phyloP scores from a whole-genome alignment of 148 eudicot species.

The Polygonum maritimum region DNA sequence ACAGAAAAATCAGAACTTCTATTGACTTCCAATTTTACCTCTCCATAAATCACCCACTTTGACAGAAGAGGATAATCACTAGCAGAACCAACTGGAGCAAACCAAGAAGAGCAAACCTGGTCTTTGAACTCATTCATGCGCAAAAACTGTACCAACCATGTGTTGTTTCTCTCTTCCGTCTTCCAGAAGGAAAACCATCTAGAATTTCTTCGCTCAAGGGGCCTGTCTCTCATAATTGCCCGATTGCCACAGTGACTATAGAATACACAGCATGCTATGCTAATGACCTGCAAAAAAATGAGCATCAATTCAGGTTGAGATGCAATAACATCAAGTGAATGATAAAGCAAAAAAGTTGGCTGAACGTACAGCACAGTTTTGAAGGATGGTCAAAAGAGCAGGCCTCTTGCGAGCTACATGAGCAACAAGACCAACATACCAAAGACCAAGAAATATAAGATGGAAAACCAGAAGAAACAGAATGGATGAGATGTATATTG shows the following conservation, averaged over 20 bases:
- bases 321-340: background rate
- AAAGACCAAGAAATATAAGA: slow-evolving; percentile 76
- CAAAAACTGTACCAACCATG: slow-evolving; percentile 80
- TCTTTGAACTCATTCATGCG: slow-evolving; percentile 81
- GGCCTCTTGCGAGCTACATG: slow-evolving; percentile 92
- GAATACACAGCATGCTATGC: slow-evolving; percentile 94
- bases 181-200: slow-evolving; percentile 76
- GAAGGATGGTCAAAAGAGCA: slow-evolving; percentile 72
- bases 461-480: slow-evolving; percentile 90
- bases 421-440: slow-evolving; percentile 98
- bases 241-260: slow-evolving; percentile 99
- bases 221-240: slow-evolving; percentile 56
- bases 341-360: background rate
- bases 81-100: slow-evolving; percentile 99
- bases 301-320: background rate
- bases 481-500: slow-evolving; percentile 77
- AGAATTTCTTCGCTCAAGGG: slow-evolving; percentile 46
- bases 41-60: slow-evolving; percentile 98
- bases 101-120: slow-evolving; percentile 92
- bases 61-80: slow-evolving; percentile 93
- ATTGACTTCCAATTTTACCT: slow-evolving; percentile 39
- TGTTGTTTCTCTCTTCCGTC: slow-evolving; percentile 64
- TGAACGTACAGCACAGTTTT: slow-evolving; percentile 89
- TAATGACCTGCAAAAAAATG: slow-evolving; percentile 62
- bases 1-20: slow-evolving; percentile 3